Base-by-base conservation (phyloP, 768 basidiomycete genomes). In the Hygrocybe coccinea region DNA sequence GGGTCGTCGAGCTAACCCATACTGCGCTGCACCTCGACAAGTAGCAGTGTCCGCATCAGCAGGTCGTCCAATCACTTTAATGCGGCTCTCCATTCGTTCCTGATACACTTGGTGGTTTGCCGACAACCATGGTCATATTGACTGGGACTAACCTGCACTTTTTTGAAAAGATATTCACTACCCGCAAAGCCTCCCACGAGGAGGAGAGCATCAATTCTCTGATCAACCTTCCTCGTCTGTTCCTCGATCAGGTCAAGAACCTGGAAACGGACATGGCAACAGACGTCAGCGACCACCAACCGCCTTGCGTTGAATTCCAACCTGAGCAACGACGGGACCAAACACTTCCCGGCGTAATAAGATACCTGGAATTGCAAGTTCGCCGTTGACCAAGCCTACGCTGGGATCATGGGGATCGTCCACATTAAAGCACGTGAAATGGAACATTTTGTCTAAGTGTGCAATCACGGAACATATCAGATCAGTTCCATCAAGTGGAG, bases 161-260 rank as follows among this genome's bases (percentile, higher is more conserved):
- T 80, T 64, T 82, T 78, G 72, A 87, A 90, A 60, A 93, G 75
- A 69, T 95, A 93, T 66, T 90, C 86, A 68, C 87, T 87, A 6
- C 86, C 89, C 48, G 86, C 86, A 69, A 95, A 95, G 52, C 91
- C 91, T 70, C 91, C 91, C 66, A 95, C 91, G 64, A 94, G 82
- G 61, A 95, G 81, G 50, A 95, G 72, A 8, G 91, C 91, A 76
- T 93, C 84, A 66, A 93, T 81, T 45, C 75, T 75, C 64, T 88
- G 85, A 65, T 86, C 79, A 50, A 86, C 76, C 67, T 78, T 81
- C 59, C 72, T 72, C 50, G 83, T 74, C 70, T 92, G 91, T 19
- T 85, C 85, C 62, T 91, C 88, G 62, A 93, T 84, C 63, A 92
- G 77, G 21, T 82, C 79, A 22, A 93, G 71, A 33, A 91, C 90